These are phyloP conservation scores for Claviceps arundinis DNA, from an alignment of 2,329 filamentous ascomycete species.

Conservation along the genomic window DNA sequence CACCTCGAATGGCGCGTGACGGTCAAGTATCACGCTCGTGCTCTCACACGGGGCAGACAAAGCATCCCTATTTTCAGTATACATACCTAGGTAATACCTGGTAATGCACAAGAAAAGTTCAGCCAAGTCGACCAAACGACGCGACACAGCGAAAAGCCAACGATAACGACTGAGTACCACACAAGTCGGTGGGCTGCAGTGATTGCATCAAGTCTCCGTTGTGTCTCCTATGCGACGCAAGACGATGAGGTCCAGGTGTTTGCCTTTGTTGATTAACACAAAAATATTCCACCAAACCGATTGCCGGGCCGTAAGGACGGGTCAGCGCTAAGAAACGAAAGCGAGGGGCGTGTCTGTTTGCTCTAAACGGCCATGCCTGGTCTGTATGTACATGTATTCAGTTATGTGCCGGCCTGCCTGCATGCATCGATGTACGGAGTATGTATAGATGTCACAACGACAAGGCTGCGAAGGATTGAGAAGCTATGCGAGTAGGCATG, in stretches of 20 bases:
- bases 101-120: background rate
- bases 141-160: background rate
- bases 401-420: too few relatives aligned
- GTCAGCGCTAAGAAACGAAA: slow-evolving; percentile 1
- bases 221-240: background rate
- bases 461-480: too few relatives aligned
- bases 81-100: too few relatives aligned
- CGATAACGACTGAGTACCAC: too few relatives aligned
- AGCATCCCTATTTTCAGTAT: background rate
- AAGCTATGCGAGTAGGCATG: too few relatives aligned
- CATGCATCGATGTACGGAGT: background rate
- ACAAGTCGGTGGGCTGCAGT: too few relatives aligned
- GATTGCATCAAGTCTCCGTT: background rate
- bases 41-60: too few relatives aligned
- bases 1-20: background rate
- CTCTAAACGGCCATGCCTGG: background rate
- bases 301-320: background rate
- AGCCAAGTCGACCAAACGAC: background rate
- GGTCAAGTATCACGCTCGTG: background rate
- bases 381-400: too few relatives aligned
- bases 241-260: background rate
- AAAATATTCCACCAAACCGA: too few relatives aligned
- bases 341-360: background rate
- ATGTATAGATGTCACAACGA: background rate
- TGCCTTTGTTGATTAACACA: slow-evolving; percentile 1